Evolutionary conservation across 345 rosid species (phyloP).

Genomic region (Anacardium occidentale): DNA sequence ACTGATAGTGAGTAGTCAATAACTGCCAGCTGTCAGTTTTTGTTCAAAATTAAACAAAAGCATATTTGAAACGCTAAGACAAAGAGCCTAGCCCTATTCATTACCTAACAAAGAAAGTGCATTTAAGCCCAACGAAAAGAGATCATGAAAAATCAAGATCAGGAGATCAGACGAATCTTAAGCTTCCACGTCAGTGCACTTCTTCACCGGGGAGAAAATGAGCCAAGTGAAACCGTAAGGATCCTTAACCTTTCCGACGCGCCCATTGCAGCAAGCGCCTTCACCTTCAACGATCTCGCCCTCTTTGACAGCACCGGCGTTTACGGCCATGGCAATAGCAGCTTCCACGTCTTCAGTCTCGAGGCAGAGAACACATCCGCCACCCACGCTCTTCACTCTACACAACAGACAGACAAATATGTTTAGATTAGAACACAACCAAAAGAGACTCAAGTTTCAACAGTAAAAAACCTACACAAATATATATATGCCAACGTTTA

Average conservation of each 20-base stretch:
- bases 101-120: neutral
- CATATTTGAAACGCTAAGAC: neutral
- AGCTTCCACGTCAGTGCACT: conserved; percentile 44
- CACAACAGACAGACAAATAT: neutral
- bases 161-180: conserved; percentile 33
- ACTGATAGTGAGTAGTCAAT: neutral
- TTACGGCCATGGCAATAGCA: conserved; percentile 62
- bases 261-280: conserved; percentile 47
- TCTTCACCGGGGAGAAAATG: conserved; percentile 47
- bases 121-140: neutral
- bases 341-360: conserved; percentile 70
- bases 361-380: conserved; percentile 34
- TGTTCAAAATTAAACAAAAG: conserved; percentile 1
- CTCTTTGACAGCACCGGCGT: conserved; percentile 62
- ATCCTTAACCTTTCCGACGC: conserved; percentile 68
- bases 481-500: neutral
- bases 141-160: conserved; percentile 7
- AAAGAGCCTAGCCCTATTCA: neutral
- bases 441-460: neutral
- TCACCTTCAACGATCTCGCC: conserved; percentile 48
- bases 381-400: conserved; percentile 39
- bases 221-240: conserved; percentile 80
- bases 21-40: conserved; percentile 22
- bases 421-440: neutral
- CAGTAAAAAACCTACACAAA: neutral